These are phyloP conservation scores for cucumber (Cucumis sativus) DNA, from an alignment of 306 rosid genomes.

Conservation along the genomic window Cucumber_9930_V3 NC_026658.2:14461001-14461500, in stretches of 20 bases:
- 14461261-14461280: conserved; percentile 85
- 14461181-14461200: conserved; percentile 79
- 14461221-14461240: conserved; percentile 85
- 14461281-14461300: conserved; percentile 84
- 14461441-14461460: conserved; percentile 86
- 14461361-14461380: conserved; percentile 59
- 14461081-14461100: conserved; percentile 85
- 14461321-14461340: conserved; percentile 45
- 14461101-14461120: conserved; percentile 89
- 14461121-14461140: conserved; percentile 65
- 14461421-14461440: conserved; percentile 65
- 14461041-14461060: conserved; percentile 89
- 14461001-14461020: conserved; percentile 88
- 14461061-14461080: conserved; percentile 74
- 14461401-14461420: conserved; percentile 41
- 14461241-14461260: conserved; percentile 72
- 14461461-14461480: conserved; percentile 74
- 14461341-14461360: conserved; percentile 47
- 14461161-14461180: conserved; percentile 78
- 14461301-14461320: conserved; percentile 52
- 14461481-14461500: conserved; percentile 71
- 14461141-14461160: conserved; percentile 73
- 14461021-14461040: conserved; percentile 85
- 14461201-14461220: conserved; percentile 86
- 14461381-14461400: conserved; percentile 46